Evolutionary conservation across 176 grass and related monocot genomes (phyloP), one percentile per base, ranked within the genome.

Genomic region (Rhynchospora tenuis): DNA sequence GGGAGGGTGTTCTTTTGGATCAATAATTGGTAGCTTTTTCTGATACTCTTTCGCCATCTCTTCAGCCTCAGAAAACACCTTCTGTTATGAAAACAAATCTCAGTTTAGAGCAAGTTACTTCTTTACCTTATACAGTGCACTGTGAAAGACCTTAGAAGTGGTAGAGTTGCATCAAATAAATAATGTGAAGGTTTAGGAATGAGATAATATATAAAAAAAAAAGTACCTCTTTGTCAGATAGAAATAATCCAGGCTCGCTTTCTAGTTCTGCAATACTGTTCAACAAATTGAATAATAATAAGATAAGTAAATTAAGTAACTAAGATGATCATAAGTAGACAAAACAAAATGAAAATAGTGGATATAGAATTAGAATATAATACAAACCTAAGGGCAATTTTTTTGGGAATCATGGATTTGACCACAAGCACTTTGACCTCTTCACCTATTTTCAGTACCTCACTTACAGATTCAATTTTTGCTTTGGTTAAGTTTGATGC

Each of bases 361-460:
- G 3, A 38, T 38, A 38, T 38, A 72, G 63, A 33, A 81, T 73
- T 38, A 46, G 6, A 60, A 51, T 26, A 47, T 80, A 15, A 61
- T 3, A 58, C 77, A 63, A 82, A 94, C 90, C 95, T 98, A 38
- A 98, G 89, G 55, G 89, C 84, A 38, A 98, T 98, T 89, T 84
- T 98, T 78, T 84, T 87, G 3, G 89, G 90, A 59, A 86, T 14
- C 17, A 89, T 42, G 12, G 95, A 93, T 71, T 94, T 94, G 15
- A 94, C 84, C 61, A 94, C 95, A 13, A 94, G 78, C 86, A 90
- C 85, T 83, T 94, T 98, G 45, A 98, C 84, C 47, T 60, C 83
- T 79, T 98, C 95, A 19, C 81, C 86, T 46, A 93, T 88, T 82
- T 90, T 81, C 60, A 98, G 73, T 63, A 91, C 67, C n/a, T 93